Base-by-base conservation (phyloP, 139 green algal species). In the Spirogloea muscicola region DNA sequence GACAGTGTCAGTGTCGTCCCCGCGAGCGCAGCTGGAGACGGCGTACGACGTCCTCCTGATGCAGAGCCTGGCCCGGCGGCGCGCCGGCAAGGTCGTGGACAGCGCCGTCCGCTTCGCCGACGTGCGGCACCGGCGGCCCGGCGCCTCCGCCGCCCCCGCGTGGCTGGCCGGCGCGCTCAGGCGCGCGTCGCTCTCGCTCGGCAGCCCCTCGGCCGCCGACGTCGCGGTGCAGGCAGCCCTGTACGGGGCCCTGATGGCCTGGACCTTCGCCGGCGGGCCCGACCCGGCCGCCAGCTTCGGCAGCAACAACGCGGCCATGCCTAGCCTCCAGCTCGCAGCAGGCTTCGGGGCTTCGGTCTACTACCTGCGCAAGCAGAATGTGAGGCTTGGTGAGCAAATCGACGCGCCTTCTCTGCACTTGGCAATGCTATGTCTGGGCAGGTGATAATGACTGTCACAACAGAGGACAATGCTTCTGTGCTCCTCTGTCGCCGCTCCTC, bases 1-100 rank as follows among this genome's bases (percentile, higher is more conserved):
- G n/a, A n/a, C n/a, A n/a, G n/a, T n/a, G n/a, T n/a, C n/a, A n/a
- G n/a, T n/a, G n/a, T n/a, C n/a, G n/a, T n/a, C n/a, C n/a, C n/a
- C n/a, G n/a, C n/a, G n/a, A n/a, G n/a, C n/a, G 16, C 80, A 93
- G 83, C 57, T 91, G 27, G 87, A 91, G 55, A 57, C 74, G 2
- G 88, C 88, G 1, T 93, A 91, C 67, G 88, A 94, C 57, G 61
- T 89, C 31, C 68, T 94, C 3, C 85, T 94, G 57, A 92, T 92
- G 87, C 81, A 88, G 61, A 85, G 61, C 68, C 89, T 94, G 82
- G 87, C 87, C 49, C 78, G 76, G 52, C 87, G 90, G 4, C 75
- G 91, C 0, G 80, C 79, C 1, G 89, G 89, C 10, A 78, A 83
- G 33, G 62, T 70, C 0, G 80, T 83, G 18, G 71, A 80, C 29